phyloP scores from a whole-genome alignment of 176 grass and related monocot genomes.

The Eremochloa ophiuroides region DNA sequence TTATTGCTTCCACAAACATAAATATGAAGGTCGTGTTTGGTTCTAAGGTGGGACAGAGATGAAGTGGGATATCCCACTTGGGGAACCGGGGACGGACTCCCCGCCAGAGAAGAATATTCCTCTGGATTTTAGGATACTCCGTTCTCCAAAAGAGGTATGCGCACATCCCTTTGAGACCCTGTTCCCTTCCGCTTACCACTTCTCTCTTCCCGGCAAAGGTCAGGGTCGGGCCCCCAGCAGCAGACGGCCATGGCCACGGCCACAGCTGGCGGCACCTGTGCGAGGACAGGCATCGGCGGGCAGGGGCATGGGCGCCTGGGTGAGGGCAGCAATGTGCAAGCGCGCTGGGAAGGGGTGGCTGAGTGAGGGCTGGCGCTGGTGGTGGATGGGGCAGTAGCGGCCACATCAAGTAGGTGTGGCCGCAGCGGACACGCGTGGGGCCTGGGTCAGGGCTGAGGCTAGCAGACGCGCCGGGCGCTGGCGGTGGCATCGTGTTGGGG shows the following conservation, averaged over 20 bases:
- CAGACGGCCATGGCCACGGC: neutral
- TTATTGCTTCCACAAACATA: slow-evolving; percentile 21
- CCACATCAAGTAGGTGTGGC: neutral
- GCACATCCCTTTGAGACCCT: no score
- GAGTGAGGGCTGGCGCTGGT: neutral
- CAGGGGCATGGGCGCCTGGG: no score
- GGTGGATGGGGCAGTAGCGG: neutral
- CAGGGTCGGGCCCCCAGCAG: neutral
- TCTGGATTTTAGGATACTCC: no score
- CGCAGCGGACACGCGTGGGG: no score
- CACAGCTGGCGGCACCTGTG: no score
- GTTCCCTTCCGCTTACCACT: neutral
- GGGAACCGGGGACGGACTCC: no score
- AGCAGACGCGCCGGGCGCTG: neutral
- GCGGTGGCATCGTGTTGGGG: no score
- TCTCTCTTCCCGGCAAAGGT: neutral
- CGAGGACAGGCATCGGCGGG: no score
- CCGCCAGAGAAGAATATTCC: no score
- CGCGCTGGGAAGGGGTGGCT: neutral
- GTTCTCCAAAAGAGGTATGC: no score
- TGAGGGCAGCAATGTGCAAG: neutral
- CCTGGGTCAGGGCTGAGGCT: neutral
- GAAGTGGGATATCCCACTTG: no score
- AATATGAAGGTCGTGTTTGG: neutral
- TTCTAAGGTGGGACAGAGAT: neutral